Evolutionary conservation across 768 basidiomycete species (phyloP), one percentile per base, ranked within the genome.

Genomic region (Goffeauzyma gilvescens): DNA sequence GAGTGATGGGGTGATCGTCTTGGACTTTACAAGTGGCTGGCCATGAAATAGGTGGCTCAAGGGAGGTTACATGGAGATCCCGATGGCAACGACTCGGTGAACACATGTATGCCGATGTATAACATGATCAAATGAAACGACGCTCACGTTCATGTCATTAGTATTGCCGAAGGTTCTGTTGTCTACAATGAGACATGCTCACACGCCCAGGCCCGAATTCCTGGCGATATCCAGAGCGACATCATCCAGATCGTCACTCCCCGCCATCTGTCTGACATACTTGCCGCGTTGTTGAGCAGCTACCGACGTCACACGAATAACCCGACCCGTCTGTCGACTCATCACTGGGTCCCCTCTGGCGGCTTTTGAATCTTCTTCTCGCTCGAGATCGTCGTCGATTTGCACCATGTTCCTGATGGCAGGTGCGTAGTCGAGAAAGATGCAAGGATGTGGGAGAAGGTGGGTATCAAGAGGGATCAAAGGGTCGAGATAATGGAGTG

Each of bases 361-460:
- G 14, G 57, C 43, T 21, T 51, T 50, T 1, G 45, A 54, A 6
- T 50, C 45, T 22, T 55, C 62, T 30, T 48, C 60, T 32, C 36
- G 45, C 43, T 55, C 45, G 10, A 51, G 38, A 51, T 44, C 62
- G 47, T 85, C 82, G 50, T 90, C 85, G 27, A 65, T 70, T 21
- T 45, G 62, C 30, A 80, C 74, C 59, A 89, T 79, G 46, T 65
- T 55, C 45, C 76, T 68, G 37, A 84, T 65, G 63, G 70, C 72
- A 24, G 84, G 78, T 51, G 73, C 64, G 62, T 82, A 80, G 36
- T 89, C 81, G 55, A 77, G 58, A 53, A 72, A 70, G 45, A 79
- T 62, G 28, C 65, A 63, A 15, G 55, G 54, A 36, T 70, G 66
- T 10, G 71, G 69, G 55, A 72, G 64, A 32, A 68, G 46, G 41